Evolutionary conservation across 805 yeast species (phyloP).

Genomic region (Wickerhamomyces bisporus): DNA sequence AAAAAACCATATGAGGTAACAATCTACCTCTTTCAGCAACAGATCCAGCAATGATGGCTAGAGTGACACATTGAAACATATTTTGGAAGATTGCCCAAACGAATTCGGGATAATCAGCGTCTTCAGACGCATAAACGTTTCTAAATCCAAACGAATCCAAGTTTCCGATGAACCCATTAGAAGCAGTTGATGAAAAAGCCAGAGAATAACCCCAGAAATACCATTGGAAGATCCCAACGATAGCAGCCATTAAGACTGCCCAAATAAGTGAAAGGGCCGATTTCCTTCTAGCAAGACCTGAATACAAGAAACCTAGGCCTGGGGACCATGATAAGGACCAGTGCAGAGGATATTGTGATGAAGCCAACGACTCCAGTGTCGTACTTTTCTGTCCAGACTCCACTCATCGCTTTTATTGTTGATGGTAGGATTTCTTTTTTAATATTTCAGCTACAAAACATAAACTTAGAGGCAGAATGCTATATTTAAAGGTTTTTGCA

Average conservation of each 20-base stretch:
- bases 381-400: conserved; percentile 31
- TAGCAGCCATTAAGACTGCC: conserved; percentile 67
- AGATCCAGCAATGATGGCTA: conserved; percentile 89
- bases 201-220: conserved; percentile 97
- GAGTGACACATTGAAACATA: conserved; percentile 87
- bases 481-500: no score
- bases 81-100: conserved; percentile 85
- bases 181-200: conserved; percentile 76
- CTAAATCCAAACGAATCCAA: conserved; percentile 77
- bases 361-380: conserved; percentile 45
- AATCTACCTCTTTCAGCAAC: conserved; percentile 91
- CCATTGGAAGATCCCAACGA: conserved; percentile 84
- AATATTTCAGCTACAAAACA: no score
- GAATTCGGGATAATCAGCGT: conserved; percentile 65
- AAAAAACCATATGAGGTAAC: conserved; percentile 74
- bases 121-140: conserved; percentile 49
- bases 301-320: conserved; percentile 86
- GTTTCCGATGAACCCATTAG: conserved; percentile 85
- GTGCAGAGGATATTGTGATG: conserved; percentile 55
- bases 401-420: neutral
- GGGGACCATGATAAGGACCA: conserved; percentile 90
- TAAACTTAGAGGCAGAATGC: no score
- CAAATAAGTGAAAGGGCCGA: conserved; percentile 85
- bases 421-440: no score
- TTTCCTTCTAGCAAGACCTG: conserved; percentile 87